A percentile compares a stretch with the other conserved stretches of the same genome.
phyloP scores from a whole-genome alignment of 192 early-diverging fungal genomes.

The Obelidium mucronatum region DNA sequence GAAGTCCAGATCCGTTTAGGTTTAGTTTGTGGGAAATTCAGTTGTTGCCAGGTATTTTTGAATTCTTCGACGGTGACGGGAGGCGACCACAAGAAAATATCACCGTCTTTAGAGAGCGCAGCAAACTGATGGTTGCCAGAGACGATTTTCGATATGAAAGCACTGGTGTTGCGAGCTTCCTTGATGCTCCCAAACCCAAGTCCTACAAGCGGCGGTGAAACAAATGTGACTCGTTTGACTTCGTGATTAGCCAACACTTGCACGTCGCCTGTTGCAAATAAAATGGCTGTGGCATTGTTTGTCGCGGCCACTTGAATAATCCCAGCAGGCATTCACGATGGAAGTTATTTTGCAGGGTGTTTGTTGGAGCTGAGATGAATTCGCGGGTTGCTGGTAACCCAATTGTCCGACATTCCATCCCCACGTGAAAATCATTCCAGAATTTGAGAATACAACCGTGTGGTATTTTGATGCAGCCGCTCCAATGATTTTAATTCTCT shows the following conservation, averaged over 20 bases:
- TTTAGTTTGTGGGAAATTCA: slow-evolving; percentile 44
- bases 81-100: slow-evolving; percentile 67
- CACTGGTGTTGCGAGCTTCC: slow-evolving; percentile 2
- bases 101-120: slow-evolving; percentile 50
- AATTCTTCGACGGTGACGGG: slow-evolving; percentile 30
- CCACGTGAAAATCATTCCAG: slow-evolving; percentile 71
- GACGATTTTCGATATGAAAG: slow-evolving; percentile 41
- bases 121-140: slow-evolving; percentile 55
- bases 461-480: slow-evolving; percentile 75
- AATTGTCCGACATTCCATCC: slow-evolving; percentile 77
- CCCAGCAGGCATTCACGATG: slow-evolving; percentile 48
- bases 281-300: slow-evolving; percentile 71
- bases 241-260: slow-evolving; percentile 62
- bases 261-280: slow-evolving; percentile 64
- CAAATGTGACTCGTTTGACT: slow-evolving; percentile 59
- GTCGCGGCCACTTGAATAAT: slow-evolving; percentile 69
- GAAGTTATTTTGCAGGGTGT: slow-evolving; percentile 69
- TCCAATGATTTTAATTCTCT: slow-evolving; percentile 59
- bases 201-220: slow-evolving; percentile 18
- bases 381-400: slow-evolving; percentile 45
- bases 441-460: slow-evolving; percentile 65
- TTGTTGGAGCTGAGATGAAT: slow-evolving; percentile 44
- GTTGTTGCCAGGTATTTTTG: slow-evolving; percentile 47
- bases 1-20: slow-evolving; percentile 69
- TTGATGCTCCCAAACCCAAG: slow-evolving; percentile 14